A percentile compares a stretch with the other conserved stretches of the same genome.
These are phyloP conservation scores for Colletotrichum brevisporum DNA, from an alignment of 2,329 filamentous ascomycete species.

Conservation along the genomic window DNA sequence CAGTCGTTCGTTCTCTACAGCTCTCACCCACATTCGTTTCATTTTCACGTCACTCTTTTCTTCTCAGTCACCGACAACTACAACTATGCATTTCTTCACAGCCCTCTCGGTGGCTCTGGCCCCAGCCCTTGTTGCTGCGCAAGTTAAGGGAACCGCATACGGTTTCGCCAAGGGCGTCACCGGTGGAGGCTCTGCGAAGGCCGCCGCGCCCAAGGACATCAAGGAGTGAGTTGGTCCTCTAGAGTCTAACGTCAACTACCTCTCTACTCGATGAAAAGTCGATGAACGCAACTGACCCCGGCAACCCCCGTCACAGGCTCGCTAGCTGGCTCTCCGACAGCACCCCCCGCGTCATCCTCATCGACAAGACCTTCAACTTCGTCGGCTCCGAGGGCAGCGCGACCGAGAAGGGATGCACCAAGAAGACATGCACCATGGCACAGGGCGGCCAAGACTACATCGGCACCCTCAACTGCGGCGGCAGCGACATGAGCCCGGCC, in stretches of 20 bases:
- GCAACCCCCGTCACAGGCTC: constrained; percentile 28
- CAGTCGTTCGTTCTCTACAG: neutral
- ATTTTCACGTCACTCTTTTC: neutral
- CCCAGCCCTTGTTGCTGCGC: constrained; percentile 8
- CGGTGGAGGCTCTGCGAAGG: constrained; percentile 17
- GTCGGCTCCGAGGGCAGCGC: constrained; percentile 44
- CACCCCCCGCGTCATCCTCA: constrained; percentile 51
- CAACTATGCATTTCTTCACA: neutral
- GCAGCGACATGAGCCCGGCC: constrained; percentile 27
- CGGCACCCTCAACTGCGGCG: constrained; percentile 44
- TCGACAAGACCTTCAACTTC: constrained; percentile 49
- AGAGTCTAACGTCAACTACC: too few relatives aligned
- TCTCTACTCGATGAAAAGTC: too few relatives aligned
- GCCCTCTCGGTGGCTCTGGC: neutral
- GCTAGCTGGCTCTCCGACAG: constrained; percentile 47
- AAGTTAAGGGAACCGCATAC: constrained; percentile 20
- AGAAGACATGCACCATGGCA: constrained; percentile 32
- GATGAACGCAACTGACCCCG: too few relatives aligned
- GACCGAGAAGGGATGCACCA: constrained; percentile 43
- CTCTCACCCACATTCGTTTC: neutral
- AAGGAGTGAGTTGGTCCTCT: too few relatives aligned
- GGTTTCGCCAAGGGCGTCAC: constrained; percentile 29
- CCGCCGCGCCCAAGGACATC: constrained; percentile 16
- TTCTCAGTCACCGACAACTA: neutral
- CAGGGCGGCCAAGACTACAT: constrained; percentile 45